A percentile compares a stretch with the other conserved stretches of the same genome.
These are phyloP conservation scores for Triticum dicoccoides DNA, from an alignment of 176 grass and related monocot genomes.

Conservation along the genomic window DNA sequence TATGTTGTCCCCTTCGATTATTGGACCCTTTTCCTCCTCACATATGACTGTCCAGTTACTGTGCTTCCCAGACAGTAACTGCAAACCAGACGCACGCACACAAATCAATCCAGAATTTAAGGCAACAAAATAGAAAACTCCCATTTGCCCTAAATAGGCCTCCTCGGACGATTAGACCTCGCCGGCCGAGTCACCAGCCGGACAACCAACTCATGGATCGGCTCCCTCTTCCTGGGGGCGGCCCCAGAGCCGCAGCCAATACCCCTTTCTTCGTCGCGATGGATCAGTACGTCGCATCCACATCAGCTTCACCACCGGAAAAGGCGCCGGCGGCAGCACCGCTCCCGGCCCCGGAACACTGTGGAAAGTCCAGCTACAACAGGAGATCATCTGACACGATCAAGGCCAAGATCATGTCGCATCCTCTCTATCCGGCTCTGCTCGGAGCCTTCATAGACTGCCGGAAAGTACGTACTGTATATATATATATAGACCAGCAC, in stretches of 20 bases:
- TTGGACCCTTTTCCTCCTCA: conserved; percentile 23
- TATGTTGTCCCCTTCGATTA: conserved; percentile 17
- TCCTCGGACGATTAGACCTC: not conserved
- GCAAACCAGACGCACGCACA: not conserved
- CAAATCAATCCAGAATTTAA: conserved; percentile 27
- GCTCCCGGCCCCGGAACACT: conserved; percentile 1
- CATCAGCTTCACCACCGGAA: not conserved
- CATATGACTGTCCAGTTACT: conserved; percentile 25
- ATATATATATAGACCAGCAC: no score
- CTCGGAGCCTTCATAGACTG: conserved; percentile 71
- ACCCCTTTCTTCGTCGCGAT: conserved; percentile 17
- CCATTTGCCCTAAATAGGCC: conserved; percentile 21
- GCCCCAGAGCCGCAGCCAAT: conserved; percentile 22
- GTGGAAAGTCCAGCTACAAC: not conserved
- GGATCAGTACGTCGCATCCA: not conserved
- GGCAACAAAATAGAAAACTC: not conserved
- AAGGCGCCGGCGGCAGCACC: not conserved
- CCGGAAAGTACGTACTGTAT: conserved; percentile 37
- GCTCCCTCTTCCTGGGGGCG: conserved; percentile 26
- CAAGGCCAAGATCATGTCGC: conserved; percentile 78
- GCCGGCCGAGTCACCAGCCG: not conserved
- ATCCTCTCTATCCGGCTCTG: conserved; percentile 68
- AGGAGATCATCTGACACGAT: conserved; percentile 36
- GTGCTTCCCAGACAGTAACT: not conserved
- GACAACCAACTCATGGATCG: conserved; percentile 34